Evolutionary conservation across 306 rosid species (phyloP).

Genomic region (Dalbergia oliveri): DNA sequence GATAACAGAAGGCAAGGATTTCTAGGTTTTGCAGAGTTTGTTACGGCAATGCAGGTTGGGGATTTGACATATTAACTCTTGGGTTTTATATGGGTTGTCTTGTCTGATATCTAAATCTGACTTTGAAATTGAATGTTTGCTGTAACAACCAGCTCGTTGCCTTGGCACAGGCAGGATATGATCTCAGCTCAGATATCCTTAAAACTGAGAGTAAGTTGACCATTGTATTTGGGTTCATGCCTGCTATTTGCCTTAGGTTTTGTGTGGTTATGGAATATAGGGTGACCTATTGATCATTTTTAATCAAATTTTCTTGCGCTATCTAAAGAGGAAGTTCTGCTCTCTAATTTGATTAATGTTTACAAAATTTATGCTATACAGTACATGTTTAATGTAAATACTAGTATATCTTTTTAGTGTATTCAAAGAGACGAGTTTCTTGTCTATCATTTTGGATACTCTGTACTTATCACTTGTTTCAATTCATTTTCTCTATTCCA

Average conservation of each 20-base stretch:
- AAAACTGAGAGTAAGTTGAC: conserved; percentile 70
- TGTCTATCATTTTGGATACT: conserved; percentile 8
- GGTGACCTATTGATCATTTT: conserved; percentile 6
- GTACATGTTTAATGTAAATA: neutral
- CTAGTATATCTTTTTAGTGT: neutral
- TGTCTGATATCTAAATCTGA: conserved; percentile 32
- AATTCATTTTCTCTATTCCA: conserved; percentile 24
- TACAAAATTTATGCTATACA: conserved; percentile 5
- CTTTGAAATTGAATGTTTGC: conserved; percentile 29
- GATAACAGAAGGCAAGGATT: conserved; percentile 81
- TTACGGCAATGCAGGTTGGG: conserved; percentile 89
- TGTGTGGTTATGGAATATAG: neutral
- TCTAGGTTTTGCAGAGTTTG: conserved; percentile 74
- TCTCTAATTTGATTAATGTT: conserved; percentile 7
- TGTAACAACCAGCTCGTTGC: conserved; percentile 68
- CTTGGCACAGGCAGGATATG: conserved; percentile 78
- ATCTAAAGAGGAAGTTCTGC: conserved; percentile 6
- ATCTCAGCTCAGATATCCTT: conserved; percentile 65
- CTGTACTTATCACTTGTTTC: conserved; percentile 8
- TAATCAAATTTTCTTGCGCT: neutral
- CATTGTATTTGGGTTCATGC: neutral
- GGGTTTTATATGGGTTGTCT: neutral
- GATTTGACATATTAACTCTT: conserved; percentile 6
- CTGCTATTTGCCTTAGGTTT: neutral
- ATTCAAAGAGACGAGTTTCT: conserved; percentile 13